phyloP scores from a whole-genome alignment of 208 protist genomes.

The Trypanosoma boissoni region DNA sequence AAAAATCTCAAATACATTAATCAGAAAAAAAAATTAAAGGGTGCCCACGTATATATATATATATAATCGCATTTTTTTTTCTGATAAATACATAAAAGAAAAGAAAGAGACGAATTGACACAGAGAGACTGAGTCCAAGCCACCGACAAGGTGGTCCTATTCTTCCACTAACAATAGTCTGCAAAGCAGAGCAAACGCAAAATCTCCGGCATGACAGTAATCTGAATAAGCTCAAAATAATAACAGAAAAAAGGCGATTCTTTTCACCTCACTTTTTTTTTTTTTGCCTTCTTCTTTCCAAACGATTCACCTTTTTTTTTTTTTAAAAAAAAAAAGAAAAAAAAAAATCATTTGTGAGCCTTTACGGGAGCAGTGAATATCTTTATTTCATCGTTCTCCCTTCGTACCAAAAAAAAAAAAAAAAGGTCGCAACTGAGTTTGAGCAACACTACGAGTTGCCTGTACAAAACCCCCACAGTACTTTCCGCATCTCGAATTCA shows the following conservation, averaged over 20 bases:
- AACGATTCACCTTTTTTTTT: not conserved
- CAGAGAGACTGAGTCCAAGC: too few species aligned
- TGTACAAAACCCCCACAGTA: too few species aligned
- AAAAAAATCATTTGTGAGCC: slow-evolving; percentile 2
- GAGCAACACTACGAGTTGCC: too few species aligned
- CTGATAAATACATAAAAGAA: slow-evolving; percentile 10
- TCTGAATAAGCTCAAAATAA: too few species aligned
- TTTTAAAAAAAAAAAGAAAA: slow-evolving; percentile 4
- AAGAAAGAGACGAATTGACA: too few species aligned
- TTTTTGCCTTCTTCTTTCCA: not conserved
- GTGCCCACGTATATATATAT: not conserved
- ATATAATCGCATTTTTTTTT: not conserved
- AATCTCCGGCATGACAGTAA: too few species aligned
- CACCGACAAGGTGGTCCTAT: too few species aligned
- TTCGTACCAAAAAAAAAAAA: too few species aligned
- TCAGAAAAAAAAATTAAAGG: slow-evolving; percentile 17
- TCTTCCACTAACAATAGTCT: too few species aligned
- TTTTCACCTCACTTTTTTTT: slow-evolving; percentile 3
- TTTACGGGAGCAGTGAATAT: not conserved
- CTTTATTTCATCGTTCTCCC: not conserved
- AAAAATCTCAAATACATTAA: not conserved
- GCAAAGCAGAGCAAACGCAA: too few species aligned
- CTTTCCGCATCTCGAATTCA: too few species aligned
- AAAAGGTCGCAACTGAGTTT: too few species aligned
- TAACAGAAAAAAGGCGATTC: slow-evolving; percentile 11